Base-by-base conservation (phyloP, 1,139 yeast species). In the Candida dubliniensis region DNA sequence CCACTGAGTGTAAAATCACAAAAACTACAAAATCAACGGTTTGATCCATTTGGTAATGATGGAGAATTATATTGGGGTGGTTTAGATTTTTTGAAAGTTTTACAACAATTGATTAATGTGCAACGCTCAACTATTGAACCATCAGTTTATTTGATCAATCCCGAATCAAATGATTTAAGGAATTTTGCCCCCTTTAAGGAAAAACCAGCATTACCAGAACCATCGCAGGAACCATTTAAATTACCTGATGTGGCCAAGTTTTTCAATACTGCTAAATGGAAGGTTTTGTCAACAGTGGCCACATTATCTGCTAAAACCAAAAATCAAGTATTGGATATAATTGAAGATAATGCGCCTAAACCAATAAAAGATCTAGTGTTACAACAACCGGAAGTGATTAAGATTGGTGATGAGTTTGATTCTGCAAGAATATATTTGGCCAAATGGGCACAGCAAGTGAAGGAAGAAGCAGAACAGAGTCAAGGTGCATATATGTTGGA, bases 361-460 rank as follows among this genome's bases (percentile, higher is more conserved):
- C 79, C 82, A 1, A 76, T 90, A 12, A 79, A 80, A 51, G 79
- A 79, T 45, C 63, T 87, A 49, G 69, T 93, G 43, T 77, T 18
- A 18, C 23, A 74, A 47, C 83, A 84, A 51, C 95, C 96, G 0
- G 96, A 90, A 55, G 95, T 91, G 4, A 78, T 76, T 54, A 78
- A 75, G 45, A 80, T 91, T 25, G 89, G 95, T 46, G 90, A 89
- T 52, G 99, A 93, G 51, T 93, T 90, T 60, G 98, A 91, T 57
- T 83, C 93, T 40, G 97, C 97, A 0, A 76, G 91, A 43, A 87
- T 90, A 3, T 93, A 90, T 61, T 71, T 93, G 48, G 98, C 99
- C 4, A 90, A 90, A 67, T 93, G 99, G 99, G 98, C 99, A 0
- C 79, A 89, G 56, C 90, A 90, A 34, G 95, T 93, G 24, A 95